phyloP scores from a whole-genome alignment of 805 yeast genomes.

The Saccharomycopsis javanensis region DNA sequence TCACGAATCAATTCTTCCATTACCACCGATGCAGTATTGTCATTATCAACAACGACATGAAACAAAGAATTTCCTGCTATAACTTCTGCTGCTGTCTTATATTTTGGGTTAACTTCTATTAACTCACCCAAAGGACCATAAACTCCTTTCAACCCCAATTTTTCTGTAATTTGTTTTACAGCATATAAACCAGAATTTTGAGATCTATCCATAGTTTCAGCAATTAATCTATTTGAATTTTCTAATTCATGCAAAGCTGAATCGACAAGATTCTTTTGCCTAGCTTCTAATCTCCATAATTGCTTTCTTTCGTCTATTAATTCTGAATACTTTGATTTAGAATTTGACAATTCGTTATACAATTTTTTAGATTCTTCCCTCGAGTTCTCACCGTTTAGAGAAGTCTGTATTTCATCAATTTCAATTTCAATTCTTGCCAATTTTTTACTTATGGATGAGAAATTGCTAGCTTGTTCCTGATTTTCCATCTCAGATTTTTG shows the following conservation, averaged over 20 bases:
- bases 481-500: constrained; percentile 19
- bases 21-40: constrained; percentile 67
- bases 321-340: constrained; percentile 34
- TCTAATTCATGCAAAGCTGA: constrained; percentile 46
- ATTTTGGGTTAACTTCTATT: constrained; percentile 70
- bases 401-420: constrained; percentile 28
- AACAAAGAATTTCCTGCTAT: constrained; percentile 81
- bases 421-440: constrained; percentile 25
- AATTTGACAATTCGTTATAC: constrained; percentile 23
- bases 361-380: constrained; percentile 27
- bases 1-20: constrained; percentile 67
- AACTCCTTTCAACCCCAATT: constrained; percentile 51
- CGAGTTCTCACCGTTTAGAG: constrained; percentile 30
- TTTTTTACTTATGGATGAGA: constrained; percentile 17
- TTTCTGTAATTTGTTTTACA: constrained; percentile 51
- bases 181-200: constrained; percentile 61
- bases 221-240: constrained; percentile 48
- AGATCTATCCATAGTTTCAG: constrained; percentile 67
- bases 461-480: constrained; percentile 9
- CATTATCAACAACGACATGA: constrained; percentile 77
- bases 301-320: constrained; percentile 59
- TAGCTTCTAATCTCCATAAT: constrained; percentile 74
- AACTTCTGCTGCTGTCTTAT: constrained; percentile 78
- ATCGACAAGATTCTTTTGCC: constrained; percentile 44
- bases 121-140: constrained; percentile 83